A percentile compares a stretch with the other conserved stretches of the same genome.
Conservation (phyloP, 495 filamentous ascomycete species). For the Patellaria atrata region DNA sequence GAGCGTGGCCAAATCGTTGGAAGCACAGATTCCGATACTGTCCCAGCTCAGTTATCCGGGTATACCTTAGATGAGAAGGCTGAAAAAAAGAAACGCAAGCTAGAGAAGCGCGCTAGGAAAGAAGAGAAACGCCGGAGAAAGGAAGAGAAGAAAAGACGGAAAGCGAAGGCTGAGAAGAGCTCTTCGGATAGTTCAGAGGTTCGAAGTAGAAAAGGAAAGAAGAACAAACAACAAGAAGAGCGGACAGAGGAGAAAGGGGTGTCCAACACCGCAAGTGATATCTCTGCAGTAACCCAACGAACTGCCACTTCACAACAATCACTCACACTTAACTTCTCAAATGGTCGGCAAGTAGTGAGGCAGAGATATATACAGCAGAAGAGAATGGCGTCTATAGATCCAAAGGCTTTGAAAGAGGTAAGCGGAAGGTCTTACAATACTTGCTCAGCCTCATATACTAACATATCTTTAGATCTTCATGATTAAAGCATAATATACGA, state of each 20-base stretch:
- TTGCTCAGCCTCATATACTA: not conserved
- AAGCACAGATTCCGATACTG: no score
- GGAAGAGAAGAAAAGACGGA: conserved; percentile 24
- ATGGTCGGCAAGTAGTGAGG: conserved; percentile 47
- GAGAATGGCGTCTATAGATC: conserved; percentile 55
- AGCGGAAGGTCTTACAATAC: conserved; percentile 10
- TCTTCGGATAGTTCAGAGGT: no score
- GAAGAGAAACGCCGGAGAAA: conserved; percentile 25
- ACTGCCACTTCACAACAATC: no score
- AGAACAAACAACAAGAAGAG: conserved; percentile 22
- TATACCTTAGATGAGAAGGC: conserved; percentile 11
- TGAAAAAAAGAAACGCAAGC: conserved; percentile 13
- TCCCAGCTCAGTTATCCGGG: no score
- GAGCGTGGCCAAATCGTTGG: no score
- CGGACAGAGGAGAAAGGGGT: conserved; percentile 22
- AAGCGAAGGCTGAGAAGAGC: conserved; percentile 7
- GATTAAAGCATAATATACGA: conserved; percentile 20
- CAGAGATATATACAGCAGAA: conserved; percentile 67
- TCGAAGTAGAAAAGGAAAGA: conserved; percentile 24
- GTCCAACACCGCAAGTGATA: conserved; percentile 24
- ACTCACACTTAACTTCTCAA: conserved; percentile 10
- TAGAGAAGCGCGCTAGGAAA: conserved; percentile 19
- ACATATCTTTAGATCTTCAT: conserved; percentile 19
- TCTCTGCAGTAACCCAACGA: no score
- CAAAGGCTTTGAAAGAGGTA: conserved; percentile 64